Conservation (phyloP, 2,329 filamentous ascomycete genomes). For the Fusarium agapanthi region DNA sequence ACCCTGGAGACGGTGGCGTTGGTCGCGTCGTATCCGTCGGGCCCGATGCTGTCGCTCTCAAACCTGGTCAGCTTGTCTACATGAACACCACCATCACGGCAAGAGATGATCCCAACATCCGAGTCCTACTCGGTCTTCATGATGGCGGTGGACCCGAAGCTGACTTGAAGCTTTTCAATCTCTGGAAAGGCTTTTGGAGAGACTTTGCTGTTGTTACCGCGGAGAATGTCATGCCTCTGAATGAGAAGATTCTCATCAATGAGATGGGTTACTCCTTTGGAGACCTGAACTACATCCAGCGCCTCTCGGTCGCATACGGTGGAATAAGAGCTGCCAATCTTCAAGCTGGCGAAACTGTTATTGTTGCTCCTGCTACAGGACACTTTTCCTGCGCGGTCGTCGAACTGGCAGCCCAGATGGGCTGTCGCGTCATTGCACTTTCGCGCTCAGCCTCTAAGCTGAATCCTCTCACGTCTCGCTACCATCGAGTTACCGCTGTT, state of each 20-base stretch:
- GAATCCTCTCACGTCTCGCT: neutral
- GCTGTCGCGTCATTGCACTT: slow-evolving; percentile 29
- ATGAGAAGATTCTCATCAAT: slow-evolving; percentile 1
- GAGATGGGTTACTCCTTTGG: slow-evolving; percentile 26
- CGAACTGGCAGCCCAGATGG: slow-evolving; percentile 26
- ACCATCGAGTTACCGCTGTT: neutral
- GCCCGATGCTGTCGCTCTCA: slow-evolving; percentile 2
- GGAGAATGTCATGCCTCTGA: slow-evolving; percentile 16
- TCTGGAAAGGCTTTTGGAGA: slow-evolving; percentile 27
- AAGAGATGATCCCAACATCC: slow-evolving; percentile 14
- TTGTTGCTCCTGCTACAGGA: slow-evolving; percentile 25
- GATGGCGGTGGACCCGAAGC: slow-evolving; percentile 2
- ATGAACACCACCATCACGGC: slow-evolving; percentile 17
- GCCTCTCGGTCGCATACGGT: slow-evolving; percentile 23
- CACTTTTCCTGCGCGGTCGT: slow-evolving; percentile 30
- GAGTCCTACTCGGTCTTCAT: slow-evolving; percentile 17
- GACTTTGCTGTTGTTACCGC: neutral
- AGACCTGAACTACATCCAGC: slow-evolving; percentile 27
- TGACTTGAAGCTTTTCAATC: slow-evolving; percentile 11
- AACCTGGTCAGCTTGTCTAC: slow-evolving; percentile 23
- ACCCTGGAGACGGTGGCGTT: neutral
- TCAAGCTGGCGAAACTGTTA: slow-evolving; percentile 14
- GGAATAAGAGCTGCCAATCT: slow-evolving; percentile 10
- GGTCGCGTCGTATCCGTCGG: slow-evolving; percentile 21
- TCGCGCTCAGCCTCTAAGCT: slow-evolving; percentile 12